Base-by-base conservation (phyloP, 106 monocot genomes). In the Dioscorea zingiberensis region DNA sequence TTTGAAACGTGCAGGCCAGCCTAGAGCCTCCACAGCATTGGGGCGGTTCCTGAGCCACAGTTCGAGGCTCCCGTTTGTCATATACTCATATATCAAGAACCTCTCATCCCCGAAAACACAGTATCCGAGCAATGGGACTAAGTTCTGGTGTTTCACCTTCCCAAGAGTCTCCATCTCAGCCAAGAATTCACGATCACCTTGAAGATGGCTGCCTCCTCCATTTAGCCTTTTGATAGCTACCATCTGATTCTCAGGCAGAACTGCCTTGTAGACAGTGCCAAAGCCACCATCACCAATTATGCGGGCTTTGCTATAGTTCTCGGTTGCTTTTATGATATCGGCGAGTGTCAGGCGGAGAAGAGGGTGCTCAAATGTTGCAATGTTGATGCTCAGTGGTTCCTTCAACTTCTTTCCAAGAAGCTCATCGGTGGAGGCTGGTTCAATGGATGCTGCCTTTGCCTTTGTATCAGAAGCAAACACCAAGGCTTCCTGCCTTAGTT, bases 151-250 rank as follows among this genome's bases (percentile, higher is more conserved):
- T 60, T 87, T 90, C 75, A 94, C 78, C 77, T 75, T 85, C 1
- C 94, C 94, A 11, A 94, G 87, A 18, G 90, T 94, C 48, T 94
- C 94, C 94, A 90, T 94, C 76, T 94, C 90, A 7, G 94, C 94
- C 8, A 63, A 90, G 82, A 90, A 94, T 27, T 94, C 94, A 11
- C 85, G 71, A 47, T 94, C 94, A 15, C 94, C 94, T 68, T 94
- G 94, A 10, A 73, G 15, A 64, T 85, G 85, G 56, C 81, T 84
- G 13, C 90, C 72, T 21, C n/a, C n/a, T n/a, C 87, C 84, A 15
- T 76, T 90, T 1, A 90, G 77, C 66, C 90, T 94, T 68, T 94
- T 94, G 21, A 94, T 77, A 23, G 94, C 94, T 4, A 94, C 94
- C 5, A 83, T 71, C 55, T 51, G 76, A 46, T 84, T 82, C 56